phyloP scores from a whole-genome alignment of 768 basidiomycete genomes.

The Mycena indigotica region DNA sequence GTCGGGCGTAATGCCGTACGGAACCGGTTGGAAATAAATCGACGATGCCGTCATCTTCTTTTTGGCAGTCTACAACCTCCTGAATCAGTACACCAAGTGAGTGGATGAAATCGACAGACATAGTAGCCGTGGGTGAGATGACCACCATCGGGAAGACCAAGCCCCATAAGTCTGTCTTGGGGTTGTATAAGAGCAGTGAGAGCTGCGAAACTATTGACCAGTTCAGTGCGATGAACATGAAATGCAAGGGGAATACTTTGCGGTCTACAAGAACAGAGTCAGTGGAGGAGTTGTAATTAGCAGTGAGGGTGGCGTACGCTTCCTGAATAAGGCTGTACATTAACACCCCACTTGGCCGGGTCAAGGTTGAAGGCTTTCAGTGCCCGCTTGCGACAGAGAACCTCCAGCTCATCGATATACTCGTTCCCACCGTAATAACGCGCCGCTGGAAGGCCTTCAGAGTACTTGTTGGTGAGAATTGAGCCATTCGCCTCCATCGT shows the following conservation, averaged over 20 bases:
- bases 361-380: constrained; percentile 96
- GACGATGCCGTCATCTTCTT: constrained; percentile 99
- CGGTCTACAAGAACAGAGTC: constrained; percentile 54
- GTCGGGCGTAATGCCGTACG: constrained; percentile 81
- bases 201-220: constrained; percentile 78
- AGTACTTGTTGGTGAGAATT: constrained; percentile 99
- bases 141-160: constrained; percentile 96
- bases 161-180: constrained; percentile 98
- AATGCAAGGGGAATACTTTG: constrained; percentile 59
- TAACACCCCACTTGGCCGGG: constrained; percentile 93
- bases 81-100: constrained; percentile 9
- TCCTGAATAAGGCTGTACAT: constrained; percentile 98
- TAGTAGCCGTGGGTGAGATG: constrained; percentile 98
- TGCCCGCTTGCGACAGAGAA: constrained; percentile 92
- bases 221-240: constrained; percentile 4
- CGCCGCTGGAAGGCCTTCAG: constrained; percentile 97
- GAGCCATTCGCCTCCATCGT: constrained; percentile 99
- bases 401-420: constrained; percentile 94
- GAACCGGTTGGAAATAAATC: constrained; percentile 99
- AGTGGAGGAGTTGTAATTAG: constrained; percentile 14
- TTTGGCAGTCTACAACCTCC: constrained; percentile 84
- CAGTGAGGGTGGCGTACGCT: constrained; percentile 53
- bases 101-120: constrained; percentile 46
- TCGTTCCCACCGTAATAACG: constrained; percentile 99
- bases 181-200: constrained; percentile 95